Evolutionary conservation across 2,329 filamentous ascomycete species (phyloP).

Genomic region (Fusarium drepaniforme): DNA sequence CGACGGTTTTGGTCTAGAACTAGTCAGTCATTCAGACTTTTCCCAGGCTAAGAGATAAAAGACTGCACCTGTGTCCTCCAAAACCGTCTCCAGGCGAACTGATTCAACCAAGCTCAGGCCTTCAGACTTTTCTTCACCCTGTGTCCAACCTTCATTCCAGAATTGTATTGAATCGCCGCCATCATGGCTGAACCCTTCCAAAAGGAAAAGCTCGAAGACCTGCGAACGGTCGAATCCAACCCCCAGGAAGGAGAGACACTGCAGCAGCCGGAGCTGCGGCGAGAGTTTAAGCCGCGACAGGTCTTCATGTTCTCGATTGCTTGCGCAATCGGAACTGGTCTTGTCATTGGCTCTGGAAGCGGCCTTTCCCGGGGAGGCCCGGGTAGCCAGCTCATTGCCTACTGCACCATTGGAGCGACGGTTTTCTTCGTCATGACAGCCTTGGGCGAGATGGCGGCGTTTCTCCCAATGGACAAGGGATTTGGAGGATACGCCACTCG

Average conservation of each 20-base stretch:
- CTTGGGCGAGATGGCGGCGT: constrained; percentile 50
- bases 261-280: constrained; percentile 14
- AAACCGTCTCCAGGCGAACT: too few relatives aligned
- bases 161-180: background rate
- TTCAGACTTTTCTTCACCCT: too few relatives aligned
- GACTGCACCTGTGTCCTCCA: too few relatives aligned
- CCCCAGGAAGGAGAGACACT: background rate
- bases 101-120: too few relatives aligned
- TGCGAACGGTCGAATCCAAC: background rate
- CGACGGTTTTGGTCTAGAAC: too few relatives aligned
- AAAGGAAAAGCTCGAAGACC: background rate
- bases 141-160: too few relatives aligned
- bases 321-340: constrained; percentile 48
- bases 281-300: constrained; percentile 45
- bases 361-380: constrained; percentile 62
- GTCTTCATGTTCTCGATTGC: constrained; percentile 48
- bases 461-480: constrained; percentile 44
- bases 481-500: constrained; percentile 47
- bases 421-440: constrained; percentile 68
- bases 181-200: background rate
- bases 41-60: too few relatives aligned
- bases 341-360: constrained; percentile 66
- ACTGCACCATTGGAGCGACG: constrained; percentile 58
- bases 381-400: constrained; percentile 53
- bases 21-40: too few relatives aligned